Conservation (phyloP, 192 early-diverging fungal genomes). For the Linnemannia hyalina region DNA sequence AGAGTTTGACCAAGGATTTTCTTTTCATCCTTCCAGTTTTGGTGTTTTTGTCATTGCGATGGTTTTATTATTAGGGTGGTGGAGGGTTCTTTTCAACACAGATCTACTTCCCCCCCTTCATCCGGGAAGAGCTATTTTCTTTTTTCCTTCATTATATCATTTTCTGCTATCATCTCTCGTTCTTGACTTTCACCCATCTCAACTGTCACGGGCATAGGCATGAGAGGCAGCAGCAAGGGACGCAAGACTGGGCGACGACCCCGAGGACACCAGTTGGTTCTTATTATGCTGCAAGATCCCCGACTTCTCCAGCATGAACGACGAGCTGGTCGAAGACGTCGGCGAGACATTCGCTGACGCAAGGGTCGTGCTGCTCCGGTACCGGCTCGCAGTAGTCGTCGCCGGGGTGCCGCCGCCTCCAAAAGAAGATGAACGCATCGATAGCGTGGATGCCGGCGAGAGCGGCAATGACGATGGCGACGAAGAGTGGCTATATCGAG, state of each 20-base stretch:
- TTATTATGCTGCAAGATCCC: neutral
- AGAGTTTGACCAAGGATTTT: neutral
- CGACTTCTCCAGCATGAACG: conserved; percentile 18
- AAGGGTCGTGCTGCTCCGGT: neutral
- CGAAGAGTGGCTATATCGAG: conserved; percentile 4
- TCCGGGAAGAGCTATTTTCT: neutral
- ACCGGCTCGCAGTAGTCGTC: neutral
- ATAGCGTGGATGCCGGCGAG: conserved; percentile 34
- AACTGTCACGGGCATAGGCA: neutral
- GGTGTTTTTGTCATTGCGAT: neutral
- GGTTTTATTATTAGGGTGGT: neutral
- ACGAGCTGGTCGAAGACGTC: conserved; percentile 31
- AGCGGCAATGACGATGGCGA: conserved; percentile 24
- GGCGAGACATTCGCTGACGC: conserved; percentile 29
- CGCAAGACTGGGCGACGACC: neutral
- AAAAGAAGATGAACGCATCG: conserved; percentile 12
- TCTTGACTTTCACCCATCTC: neutral
- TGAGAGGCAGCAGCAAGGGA: neutral
- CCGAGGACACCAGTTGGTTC: neutral
- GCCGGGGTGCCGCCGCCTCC: neutral
- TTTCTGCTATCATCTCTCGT: neutral
- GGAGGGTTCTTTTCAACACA: neutral
- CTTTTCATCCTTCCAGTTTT: neutral
- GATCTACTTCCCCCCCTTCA: neutral
- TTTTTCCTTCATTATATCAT: neutral